Percentiles rank a stretch among this genome's conserved stretches.
phyloP scores from a whole-genome alignment of 331 rosid species.

The Prunus yedoensis region DNA sequence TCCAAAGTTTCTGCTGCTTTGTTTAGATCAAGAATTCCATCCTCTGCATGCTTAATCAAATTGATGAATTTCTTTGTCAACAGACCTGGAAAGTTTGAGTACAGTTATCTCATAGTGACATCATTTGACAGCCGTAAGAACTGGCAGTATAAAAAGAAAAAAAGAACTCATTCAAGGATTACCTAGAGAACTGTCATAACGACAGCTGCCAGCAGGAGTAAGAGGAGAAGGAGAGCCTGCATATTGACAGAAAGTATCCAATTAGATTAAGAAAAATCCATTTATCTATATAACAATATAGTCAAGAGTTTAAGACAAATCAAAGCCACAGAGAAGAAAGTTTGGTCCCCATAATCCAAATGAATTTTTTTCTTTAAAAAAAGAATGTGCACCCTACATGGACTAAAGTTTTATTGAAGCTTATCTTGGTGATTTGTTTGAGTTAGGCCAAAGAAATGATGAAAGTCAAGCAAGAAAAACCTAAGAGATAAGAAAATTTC shows the following conservation, averaged over 20 bases:
- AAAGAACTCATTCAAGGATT: conserved; percentile 27
- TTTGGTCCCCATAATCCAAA: background rate
- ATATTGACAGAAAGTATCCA: conserved; percentile 19
- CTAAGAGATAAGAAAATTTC: conserved; percentile 19
- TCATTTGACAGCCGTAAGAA: conserved; percentile 20
- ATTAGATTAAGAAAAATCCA: background rate
- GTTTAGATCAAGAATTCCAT: conserved; percentile 94
- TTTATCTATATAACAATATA: background rate
- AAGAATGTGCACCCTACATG: background rate
- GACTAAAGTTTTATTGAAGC: background rate
- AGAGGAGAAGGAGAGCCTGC: conserved; percentile 87
- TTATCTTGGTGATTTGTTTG: background rate
- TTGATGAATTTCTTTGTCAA: conserved; percentile 92
- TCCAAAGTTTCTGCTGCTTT: conserved; percentile 94
- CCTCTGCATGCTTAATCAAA: conserved; percentile 91
- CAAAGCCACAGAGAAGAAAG: background rate
- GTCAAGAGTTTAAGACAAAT: background rate
- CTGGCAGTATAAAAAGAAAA: conserved; percentile 8
- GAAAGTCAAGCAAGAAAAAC: conserved; percentile 2
- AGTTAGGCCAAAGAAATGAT: background rate
- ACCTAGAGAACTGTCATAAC: conserved; percentile 98
- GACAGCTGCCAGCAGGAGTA: conserved; percentile 90
- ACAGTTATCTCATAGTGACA: conserved; percentile 36
- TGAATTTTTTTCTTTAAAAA: background rate
- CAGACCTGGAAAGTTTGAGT: conserved; percentile 64